Conservation (phyloP, 2,329 filamentous ascomycete species). For the Lasiodiplodia hormozganensis region DNA sequence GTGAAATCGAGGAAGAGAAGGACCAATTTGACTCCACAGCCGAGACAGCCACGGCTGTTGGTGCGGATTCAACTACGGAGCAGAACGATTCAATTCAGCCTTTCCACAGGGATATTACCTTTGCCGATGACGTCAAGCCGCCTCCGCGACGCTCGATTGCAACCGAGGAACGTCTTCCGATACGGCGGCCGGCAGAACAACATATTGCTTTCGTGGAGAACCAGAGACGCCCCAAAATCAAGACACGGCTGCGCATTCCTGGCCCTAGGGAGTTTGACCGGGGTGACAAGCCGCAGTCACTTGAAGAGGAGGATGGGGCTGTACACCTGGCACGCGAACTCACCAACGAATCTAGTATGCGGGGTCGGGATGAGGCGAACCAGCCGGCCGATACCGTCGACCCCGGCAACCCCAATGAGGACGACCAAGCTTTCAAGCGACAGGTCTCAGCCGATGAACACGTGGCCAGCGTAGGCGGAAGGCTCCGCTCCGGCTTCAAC, state of each 20-base stretch:
- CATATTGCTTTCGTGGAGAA: constrained; percentile 89
- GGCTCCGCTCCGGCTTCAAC: constrained; percentile 3
- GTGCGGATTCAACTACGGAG: background rate
- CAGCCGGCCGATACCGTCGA: constrained; percentile 29
- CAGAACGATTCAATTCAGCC: constrained; percentile 31
- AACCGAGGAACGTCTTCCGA: constrained; percentile 57
- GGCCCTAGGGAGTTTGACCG: constrained; percentile 89
- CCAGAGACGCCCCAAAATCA: constrained; percentile 76
- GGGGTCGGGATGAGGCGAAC: constrained; percentile 42
- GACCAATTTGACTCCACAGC: constrained; percentile 1
- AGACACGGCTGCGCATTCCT: constrained; percentile 82
- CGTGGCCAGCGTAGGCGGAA: constrained; percentile 1
- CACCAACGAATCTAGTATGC: constrained; percentile 51
- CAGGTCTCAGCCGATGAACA: constrained; percentile 71
- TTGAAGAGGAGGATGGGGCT: constrained; percentile 57
- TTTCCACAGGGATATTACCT: constrained; percentile 65
- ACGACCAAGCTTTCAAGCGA: constrained; percentile 52
- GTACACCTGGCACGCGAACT: constrained; percentile 28
- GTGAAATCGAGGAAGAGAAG: constrained; percentile 58
- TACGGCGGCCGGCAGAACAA: constrained; percentile 68
- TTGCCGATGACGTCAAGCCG: constrained; percentile 70
- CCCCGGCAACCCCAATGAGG: constrained; percentile 41
- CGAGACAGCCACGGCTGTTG: background rate
- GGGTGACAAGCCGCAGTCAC: constrained; percentile 72
- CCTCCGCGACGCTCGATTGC: constrained; percentile 63